These are phyloP conservation scores for Saccharum spontaneum DNA, from an alignment of 176 grass and related monocot genomes.

Conservation along the genomic window DNA sequence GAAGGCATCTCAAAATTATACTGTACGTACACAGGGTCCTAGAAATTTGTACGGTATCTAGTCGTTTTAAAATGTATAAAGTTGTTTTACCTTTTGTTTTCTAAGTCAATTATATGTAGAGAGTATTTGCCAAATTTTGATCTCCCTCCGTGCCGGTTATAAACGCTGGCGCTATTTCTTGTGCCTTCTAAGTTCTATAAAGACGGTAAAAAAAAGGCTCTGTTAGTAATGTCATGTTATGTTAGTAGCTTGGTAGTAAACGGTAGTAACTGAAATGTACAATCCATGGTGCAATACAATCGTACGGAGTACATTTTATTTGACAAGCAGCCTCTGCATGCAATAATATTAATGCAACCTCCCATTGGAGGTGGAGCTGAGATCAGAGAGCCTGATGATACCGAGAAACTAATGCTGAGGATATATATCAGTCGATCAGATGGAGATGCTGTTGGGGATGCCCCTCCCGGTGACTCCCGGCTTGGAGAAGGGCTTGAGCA, in stretches of 20 bases:
- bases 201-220: neutral
- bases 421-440: constrained; percentile 25
- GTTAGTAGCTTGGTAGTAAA: neutral
- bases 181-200: neutral
- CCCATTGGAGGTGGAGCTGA: too few relatives aligned
- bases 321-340: too few relatives aligned
- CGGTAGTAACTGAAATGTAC: too few relatives aligned
- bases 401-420: neutral
- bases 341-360: too few relatives aligned
- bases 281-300: too few relatives aligned
- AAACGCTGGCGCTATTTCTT: too few relatives aligned
- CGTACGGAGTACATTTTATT: too few relatives aligned
- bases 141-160: too few relatives aligned
- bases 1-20: neutral
- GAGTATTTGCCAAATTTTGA: too few relatives aligned
- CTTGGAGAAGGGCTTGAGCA: constrained; percentile 75
- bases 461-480: constrained; percentile 86
- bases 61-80: neutral
- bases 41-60: neutral
- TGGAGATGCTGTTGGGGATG: constrained; percentile 89
- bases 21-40: neutral
- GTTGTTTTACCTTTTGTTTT: neutral
- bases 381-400: too few relatives aligned
- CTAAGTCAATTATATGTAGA: too few relatives aligned
- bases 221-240: too few relatives aligned